phyloP scores from a whole-genome alignment of 2,329 filamentous ascomycete genomes.

The Chaetothyriales sp. region DNA sequence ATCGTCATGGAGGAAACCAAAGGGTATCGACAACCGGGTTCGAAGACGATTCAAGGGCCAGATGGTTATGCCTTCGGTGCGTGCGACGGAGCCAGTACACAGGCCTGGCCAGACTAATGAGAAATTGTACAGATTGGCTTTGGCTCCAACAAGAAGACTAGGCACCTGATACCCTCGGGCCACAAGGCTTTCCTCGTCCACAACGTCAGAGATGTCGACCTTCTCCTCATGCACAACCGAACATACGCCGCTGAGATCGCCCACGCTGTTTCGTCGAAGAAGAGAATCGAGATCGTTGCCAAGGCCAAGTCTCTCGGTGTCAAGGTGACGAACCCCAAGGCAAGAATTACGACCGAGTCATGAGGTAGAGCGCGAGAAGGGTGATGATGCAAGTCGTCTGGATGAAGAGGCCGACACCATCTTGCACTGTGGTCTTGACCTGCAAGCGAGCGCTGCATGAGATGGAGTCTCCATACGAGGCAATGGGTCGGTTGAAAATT shows the following conservation, averaged over 20 bases:
- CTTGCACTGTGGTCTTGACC: not conserved
- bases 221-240: slow-evolving; percentile 99
- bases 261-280: slow-evolving; percentile 94
- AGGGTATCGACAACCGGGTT: slow-evolving; percentile 99
- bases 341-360: slow-evolving; percentile 90
- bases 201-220: slow-evolving; percentile 90
- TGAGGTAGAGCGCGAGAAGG: slow-evolving; percentile 25
- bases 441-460: not conserved
- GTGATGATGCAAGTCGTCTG: not conserved
- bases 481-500: not conserved
- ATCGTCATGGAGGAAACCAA: slow-evolving; percentile 94
- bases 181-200: slow-evolving; percentile 99
- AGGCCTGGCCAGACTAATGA: not conserved
- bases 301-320: slow-evolving; percentile 96
- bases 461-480: not conserved
- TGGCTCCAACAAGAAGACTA: slow-evolving; percentile 98
- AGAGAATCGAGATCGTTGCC: slow-evolving; percentile 94
- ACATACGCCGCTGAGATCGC: slow-evolving; percentile 98
- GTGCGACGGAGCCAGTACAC: slow-evolving; percentile 1
- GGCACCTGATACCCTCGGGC: slow-evolving; percentile 95
- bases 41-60: slow-evolving; percentile 94
- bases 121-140: slow-evolving; percentile 65
- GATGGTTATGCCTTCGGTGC: slow-evolving; percentile 94
- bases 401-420: not conserved
- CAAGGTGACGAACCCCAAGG: slow-evolving; percentile 99